Percentiles rank a stretch among this genome's conserved stretches.
These are phyloP conservation scores for Vigna angularis DNA, from an alignment of 306 rosid genomes.

Conservation along the genomic window DNA sequence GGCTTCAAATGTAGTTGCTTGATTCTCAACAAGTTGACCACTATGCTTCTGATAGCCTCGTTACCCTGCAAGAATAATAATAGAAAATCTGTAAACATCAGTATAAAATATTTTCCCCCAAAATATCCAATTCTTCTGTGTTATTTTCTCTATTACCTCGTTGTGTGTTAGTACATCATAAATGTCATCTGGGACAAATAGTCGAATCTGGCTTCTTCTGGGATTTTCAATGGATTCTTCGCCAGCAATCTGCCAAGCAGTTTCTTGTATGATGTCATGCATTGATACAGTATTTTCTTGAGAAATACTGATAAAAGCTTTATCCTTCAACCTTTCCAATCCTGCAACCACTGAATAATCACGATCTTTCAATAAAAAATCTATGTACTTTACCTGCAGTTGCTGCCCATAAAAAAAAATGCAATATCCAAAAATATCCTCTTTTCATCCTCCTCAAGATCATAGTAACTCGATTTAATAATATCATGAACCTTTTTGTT, in stretches of 20 bases:
- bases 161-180: conserved; percentile 10
- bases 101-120: background rate
- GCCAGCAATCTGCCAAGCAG: conserved; percentile 34
- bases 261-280: conserved; percentile 38
- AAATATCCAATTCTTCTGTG: background rate
- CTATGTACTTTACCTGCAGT: background rate
- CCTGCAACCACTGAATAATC: background rate
- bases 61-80: conserved; percentile 37
- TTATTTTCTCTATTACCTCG: conserved; percentile 1
- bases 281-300: background rate
- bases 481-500: background rate
- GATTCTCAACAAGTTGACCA: background rate
- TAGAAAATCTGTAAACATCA: background rate
- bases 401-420: conserved; percentile 16
- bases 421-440: conserved; percentile 39
- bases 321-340: conserved; percentile 25
- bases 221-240: conserved; percentile 15
- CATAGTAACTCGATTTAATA: conserved; percentile 6
- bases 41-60: conserved; percentile 36
- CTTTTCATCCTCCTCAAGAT: conserved; percentile 9
- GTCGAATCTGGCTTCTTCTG: background rate
- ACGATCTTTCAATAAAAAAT: background rate
- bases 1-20: conserved; percentile 3
- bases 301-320: conserved; percentile 26
- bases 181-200: background rate